Evolutionary conservation across 352 stramenopile genomes (phyloP).

Genomic region (Plasmopara viticola): DNA sequence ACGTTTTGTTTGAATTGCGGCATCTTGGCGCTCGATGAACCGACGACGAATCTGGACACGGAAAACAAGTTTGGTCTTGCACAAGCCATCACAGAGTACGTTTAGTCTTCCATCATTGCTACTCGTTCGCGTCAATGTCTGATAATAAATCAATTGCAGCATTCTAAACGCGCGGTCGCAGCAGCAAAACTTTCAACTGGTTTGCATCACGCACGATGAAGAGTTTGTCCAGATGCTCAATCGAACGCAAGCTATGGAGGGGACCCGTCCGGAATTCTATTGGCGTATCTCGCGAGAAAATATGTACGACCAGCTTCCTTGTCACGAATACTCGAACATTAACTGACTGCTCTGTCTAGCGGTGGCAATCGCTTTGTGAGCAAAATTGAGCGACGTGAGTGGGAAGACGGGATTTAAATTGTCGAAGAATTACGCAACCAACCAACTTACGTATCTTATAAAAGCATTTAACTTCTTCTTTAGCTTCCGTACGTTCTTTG

Average conservation of each 20-base stretch:
- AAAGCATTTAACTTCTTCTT: constrained; percentile 6
- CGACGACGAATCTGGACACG: constrained; percentile 96
- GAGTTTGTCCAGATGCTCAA: constrained; percentile 88
- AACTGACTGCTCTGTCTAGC: constrained; percentile 21
- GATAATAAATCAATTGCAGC: constrained; percentile 25
- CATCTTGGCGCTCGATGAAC: constrained; percentile 98
- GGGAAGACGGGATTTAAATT: constrained; percentile 38
- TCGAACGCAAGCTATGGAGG: constrained; percentile 68
- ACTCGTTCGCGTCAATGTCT: neutral
- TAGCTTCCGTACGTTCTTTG: constrained; percentile 13
- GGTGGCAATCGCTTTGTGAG: constrained; percentile 79
- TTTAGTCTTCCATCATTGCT: neutral
- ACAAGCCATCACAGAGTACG: constrained; percentile 84
- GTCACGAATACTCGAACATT: neutral
- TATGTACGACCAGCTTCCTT: constrained; percentile 40
- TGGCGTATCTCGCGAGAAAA: constrained; percentile 79
- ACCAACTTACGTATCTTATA: neutral
- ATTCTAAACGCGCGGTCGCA: constrained; percentile 92
- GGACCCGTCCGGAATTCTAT: constrained; percentile 73
- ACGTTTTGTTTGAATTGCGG: constrained; percentile 99
- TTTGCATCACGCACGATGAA: constrained; percentile 99
- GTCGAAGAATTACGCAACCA: neutral
- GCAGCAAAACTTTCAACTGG: constrained; percentile 99
- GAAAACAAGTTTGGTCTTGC: constrained; percentile 94
- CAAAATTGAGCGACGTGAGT: constrained; percentile 74